Percentiles rank a stretch among this genome's conserved stretches.
phyloP scores from a whole-genome alignment of 108 stramenopile genomes.

The Craspedostauros australis region DNA sequence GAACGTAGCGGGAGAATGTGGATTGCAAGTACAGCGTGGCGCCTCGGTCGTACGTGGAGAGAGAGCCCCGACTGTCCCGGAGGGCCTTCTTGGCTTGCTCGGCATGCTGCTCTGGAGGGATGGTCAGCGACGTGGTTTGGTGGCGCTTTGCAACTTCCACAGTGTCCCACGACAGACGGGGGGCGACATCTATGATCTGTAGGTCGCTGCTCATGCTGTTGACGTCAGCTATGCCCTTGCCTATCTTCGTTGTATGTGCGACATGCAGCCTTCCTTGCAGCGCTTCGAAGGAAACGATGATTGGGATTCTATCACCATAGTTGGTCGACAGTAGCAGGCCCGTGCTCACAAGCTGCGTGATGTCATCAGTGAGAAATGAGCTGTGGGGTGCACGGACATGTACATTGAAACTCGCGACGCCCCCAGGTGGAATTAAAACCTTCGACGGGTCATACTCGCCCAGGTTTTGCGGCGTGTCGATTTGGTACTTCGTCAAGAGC shows the following conservation, averaged over 20 bases:
- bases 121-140: too few species aligned
- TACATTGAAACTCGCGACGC: slow-evolving; percentile 54
- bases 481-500: too few species aligned
- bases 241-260: too few species aligned
- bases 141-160: too few species aligned
- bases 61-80: too few species aligned
- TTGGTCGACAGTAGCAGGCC: slow-evolving; percentile 64
- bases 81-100: too few species aligned
- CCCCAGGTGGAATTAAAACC: slow-evolving; percentile 65
- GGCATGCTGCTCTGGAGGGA: too few species aligned
- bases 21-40: slow-evolving; percentile 32
- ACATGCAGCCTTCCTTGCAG: slow-evolving; percentile 54
- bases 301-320: slow-evolving; percentile 57
- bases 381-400: slow-evolving; percentile 36
- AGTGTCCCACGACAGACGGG: too few species aligned
- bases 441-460: background rate
- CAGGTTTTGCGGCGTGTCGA: too few species aligned
- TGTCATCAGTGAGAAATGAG: slow-evolving; percentile 37
- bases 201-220: too few species aligned
- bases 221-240: too few species aligned
- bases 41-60: background rate
- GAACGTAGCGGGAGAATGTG: slow-evolving; percentile 33
- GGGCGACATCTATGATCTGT: too few species aligned
- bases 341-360: slow-evolving; percentile 58
- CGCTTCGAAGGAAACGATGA: slow-evolving; percentile 56